A percentile compares a stretch with the other conserved stretches of the same genome.
Conservation (phyloP, 768 basidiomycete genomes). For the Postia placenta region DNA sequence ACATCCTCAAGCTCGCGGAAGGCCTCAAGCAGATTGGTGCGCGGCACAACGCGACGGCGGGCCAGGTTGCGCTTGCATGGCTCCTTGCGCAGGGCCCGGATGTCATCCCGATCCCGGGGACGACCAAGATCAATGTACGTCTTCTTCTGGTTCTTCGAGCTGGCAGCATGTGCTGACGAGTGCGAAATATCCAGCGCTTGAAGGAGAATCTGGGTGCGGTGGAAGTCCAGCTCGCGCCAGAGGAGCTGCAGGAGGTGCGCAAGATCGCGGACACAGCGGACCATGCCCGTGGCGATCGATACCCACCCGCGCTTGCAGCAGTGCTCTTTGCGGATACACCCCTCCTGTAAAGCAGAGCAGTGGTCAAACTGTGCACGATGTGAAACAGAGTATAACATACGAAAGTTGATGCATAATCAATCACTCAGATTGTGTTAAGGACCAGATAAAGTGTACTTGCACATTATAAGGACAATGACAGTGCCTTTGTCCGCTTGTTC, state of each 20-base stretch:
- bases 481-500: too few species aligned
- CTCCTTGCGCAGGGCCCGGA: conserved; percentile 23
- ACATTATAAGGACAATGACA: too few species aligned
- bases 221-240: conserved; percentile 13
- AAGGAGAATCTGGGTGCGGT: conserved; percentile 19
- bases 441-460: too few species aligned
- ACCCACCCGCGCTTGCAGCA: conserved; percentile 10
- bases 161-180: background rate
- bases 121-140: conserved; percentile 14
- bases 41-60: conserved; percentile 21
- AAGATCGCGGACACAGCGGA: conserved; percentile 13
- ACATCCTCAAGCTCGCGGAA: conserved; percentile 26
- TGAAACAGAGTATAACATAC: too few species aligned
- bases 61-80: conserved; percentile 29
- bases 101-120: conserved; percentile 25
- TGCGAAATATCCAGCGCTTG: conserved; percentile 12
- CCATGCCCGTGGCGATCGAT: conserved; percentile 12
- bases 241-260: conserved; percentile 20
- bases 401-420: too few species aligned
- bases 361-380: background rate
- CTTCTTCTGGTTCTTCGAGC: background rate
- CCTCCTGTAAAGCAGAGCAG: background rate
- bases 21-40: conserved; percentile 16
- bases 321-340: conserved; percentile 20
- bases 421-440: too few species aligned